Evolutionary conservation across 306 rosid genomes (phyloP).

Genomic region (Alnus glutinosa): DNA sequence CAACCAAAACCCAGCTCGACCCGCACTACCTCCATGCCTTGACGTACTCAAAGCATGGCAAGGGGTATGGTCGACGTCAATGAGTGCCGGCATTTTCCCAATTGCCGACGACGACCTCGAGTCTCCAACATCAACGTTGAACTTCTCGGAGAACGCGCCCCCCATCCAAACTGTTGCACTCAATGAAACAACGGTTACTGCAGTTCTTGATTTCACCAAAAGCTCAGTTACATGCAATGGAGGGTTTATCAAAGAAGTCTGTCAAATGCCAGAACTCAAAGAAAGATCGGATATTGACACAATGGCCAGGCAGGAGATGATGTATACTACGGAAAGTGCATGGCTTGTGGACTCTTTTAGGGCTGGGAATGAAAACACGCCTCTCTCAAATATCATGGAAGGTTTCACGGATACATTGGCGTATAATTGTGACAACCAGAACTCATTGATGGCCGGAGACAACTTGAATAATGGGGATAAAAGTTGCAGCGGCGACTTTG

Average conservation of each 20-base stretch:
- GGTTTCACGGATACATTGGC: not conserved
- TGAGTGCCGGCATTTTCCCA: not conserved
- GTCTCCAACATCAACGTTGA: slow-evolving; percentile 44
- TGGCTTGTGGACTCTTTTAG: slow-evolving; percentile 38
- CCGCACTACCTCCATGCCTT: slow-evolving; percentile 33
- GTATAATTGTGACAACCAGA: not conserved
- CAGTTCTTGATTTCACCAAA: not conserved
- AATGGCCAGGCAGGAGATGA: slow-evolving; percentile 24
- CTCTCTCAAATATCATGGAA: slow-evolving; percentile 25
- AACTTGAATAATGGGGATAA: slow-evolving; percentile 23
- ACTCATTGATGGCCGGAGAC: not conserved
- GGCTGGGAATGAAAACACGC: slow-evolving; percentile 4
- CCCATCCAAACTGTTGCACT: not conserved
- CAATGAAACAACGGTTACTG: slow-evolving; percentile 5
- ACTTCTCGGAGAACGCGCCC: slow-evolving; percentile 26
- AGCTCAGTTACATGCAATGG: not conserved
- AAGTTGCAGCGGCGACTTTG: slow-evolving; percentile 31
- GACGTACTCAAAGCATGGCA: slow-evolving; percentile 68
- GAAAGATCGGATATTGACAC: not conserved
- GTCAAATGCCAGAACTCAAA: not conserved
- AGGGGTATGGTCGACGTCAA: slow-evolving; percentile 36
- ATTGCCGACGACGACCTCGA: slow-evolving; percentile 33
- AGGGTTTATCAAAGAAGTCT: not conserved
- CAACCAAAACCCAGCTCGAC: slow-evolving; percentile 5
- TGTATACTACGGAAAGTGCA: not conserved